Conservation (phyloP, 257 asterid species). For the Lycium ferocissimum region DNA sequence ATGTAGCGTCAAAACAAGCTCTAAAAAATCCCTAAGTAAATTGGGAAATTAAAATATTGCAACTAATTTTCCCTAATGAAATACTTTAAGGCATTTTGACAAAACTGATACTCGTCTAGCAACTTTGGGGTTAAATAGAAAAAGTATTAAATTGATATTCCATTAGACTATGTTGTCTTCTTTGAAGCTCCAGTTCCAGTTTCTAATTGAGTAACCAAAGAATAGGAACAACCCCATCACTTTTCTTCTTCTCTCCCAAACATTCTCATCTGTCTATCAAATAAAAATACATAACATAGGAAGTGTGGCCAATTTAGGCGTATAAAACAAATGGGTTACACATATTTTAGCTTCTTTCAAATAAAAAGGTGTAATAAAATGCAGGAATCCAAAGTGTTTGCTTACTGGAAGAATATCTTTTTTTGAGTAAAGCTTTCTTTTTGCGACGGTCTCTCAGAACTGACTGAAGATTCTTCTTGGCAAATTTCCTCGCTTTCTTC, state of each 20-base stretch:
- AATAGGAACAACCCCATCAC: slow-evolving; percentile 1
- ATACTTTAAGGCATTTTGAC: background rate
- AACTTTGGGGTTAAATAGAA: background rate
- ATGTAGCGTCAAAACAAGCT: background rate
- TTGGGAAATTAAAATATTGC: slow-evolving; percentile 7
- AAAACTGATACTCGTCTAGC: background rate
- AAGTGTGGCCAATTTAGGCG: slow-evolving; percentile 5
- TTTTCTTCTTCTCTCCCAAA: background rate
- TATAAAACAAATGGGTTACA: background rate
- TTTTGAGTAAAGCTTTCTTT: slow-evolving; percentile 72
- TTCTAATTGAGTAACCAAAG: background rate
- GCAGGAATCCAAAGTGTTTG: background rate
- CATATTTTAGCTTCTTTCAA: background rate
- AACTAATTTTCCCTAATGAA: background rate
- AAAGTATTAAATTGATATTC: background rate
- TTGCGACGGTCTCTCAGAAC: slow-evolving; percentile 75
- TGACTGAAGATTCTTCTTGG: slow-evolving; percentile 90
- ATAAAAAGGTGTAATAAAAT: background rate
- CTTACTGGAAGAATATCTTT: slow-evolving; percentile 58
- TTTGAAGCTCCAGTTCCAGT: background rate
- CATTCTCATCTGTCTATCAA: background rate
- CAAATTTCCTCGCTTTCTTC: slow-evolving; percentile 92
- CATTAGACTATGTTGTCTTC: background rate
- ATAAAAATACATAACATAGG: background rate
- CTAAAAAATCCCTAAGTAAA: background rate